A percentile compares a stretch with the other conserved stretches of the same genome.
Conservation (phyloP, 1,139 yeast genomes). For the Magnusiomyces fungicola region DNA sequence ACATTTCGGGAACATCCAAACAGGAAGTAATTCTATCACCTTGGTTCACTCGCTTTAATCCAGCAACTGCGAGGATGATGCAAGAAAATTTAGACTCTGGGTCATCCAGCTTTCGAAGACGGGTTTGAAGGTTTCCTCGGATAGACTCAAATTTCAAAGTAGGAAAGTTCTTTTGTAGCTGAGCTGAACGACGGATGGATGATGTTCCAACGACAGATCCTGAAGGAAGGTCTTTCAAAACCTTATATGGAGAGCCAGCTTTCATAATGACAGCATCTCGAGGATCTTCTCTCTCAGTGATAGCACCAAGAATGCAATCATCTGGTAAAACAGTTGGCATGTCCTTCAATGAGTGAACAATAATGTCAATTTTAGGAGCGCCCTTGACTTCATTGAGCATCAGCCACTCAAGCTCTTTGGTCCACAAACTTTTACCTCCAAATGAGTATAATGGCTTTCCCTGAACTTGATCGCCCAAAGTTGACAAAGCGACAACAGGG, state of each 20-base stretch:
- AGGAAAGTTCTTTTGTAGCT: conserved; percentile 51
- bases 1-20: conserved; percentile 78
- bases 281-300: conserved; percentile 81
- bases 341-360: conserved; percentile 91
- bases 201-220: conserved; percentile 92
- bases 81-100: conserved; percentile 62
- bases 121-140: conserved; percentile 81
- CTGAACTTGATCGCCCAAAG: conserved; percentile 86
- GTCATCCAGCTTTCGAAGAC: conserved; percentile 70
- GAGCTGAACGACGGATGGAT: conserved; percentile 88
- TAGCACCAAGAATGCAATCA: conserved; percentile 83
- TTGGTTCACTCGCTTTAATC: conserved; percentile 66
- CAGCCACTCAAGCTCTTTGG: conserved; percentile 82
- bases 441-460: conserved; percentile 83
- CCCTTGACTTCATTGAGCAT: conserved; percentile 56
- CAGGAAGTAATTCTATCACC: conserved; percentile 56
- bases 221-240: conserved; percentile 65
- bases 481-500: conserved; percentile 68
- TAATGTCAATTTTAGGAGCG: conserved; percentile 68
- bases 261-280: conserved; percentile 90
- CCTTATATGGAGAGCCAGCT: conserved; percentile 51
- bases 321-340: conserved; percentile 91
- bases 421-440: conserved; percentile 96
- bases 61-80: conserved; percentile 87
- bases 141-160: conserved; percentile 62